Base-by-base conservation (phyloP, 768 basidiomycete genomes). In the Lentinula sp. region DNA sequence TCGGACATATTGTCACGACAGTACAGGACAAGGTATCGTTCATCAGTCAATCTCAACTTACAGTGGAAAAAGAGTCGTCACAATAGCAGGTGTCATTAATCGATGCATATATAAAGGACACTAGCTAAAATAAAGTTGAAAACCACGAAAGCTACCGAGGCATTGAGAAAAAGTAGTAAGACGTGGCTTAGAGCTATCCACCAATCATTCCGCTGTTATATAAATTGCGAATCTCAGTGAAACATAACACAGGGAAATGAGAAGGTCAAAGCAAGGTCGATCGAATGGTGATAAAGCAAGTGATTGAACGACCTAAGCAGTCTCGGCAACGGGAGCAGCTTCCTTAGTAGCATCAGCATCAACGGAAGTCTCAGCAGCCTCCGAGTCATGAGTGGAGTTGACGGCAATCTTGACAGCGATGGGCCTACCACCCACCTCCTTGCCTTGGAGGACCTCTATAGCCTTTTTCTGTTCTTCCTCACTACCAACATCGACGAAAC, bases 341-440 rank as follows among this genome's bases (percentile, higher is more conserved):
- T 70, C 72, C 62, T 56, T 34, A 42, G 64, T 45, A 42, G 68
- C 72, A 39, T 67, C 56, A 51, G 65, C 72, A 42, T 67, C 56
- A 51, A 65, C 43, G 60, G 73, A 68, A 35, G 63, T 73, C 57
- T 76, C 76, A 60, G 69, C 82, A 39, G 70, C 74, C 43, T 80
- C 83, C 59, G 87, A 86, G 61, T 83, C 82, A 63, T 79, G 83
- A 69, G 83, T 80, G 57, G 88, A 79, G 76, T 96, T 93, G 74
- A 98, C 93, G 57, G 96, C 96, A 65, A 99, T 82, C 81, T 97
- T 98, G 79, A 98, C 92, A 63, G 90, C 91, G 70, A 99, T 88
- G 65, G 82, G 71, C 67, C 96, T 82, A 56, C 93, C 94, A 50
- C 85, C 87, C 60, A 99, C 77, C 64, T 96, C 89, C 74, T 92